Conservation (phyloP, 495 filamentous ascomycete genomes). For the Penicillium psychrofluorescens region DNA sequence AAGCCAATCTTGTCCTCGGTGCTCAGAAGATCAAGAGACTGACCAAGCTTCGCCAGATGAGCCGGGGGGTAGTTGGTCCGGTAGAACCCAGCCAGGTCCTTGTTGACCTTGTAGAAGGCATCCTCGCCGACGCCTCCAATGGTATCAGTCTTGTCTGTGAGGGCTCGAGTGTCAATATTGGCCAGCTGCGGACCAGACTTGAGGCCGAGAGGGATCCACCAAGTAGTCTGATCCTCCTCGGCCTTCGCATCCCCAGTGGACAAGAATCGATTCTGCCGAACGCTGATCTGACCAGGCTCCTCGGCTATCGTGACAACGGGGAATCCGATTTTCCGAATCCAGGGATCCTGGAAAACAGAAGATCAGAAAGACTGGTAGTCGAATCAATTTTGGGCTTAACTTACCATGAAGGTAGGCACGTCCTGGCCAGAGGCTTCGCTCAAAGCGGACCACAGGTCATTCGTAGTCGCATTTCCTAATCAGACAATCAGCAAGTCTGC, state of each 20-base stretch:
- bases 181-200: slow-evolving; percentile 43
- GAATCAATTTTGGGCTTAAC: slow-evolving; percentile 1
- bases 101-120: slow-evolving; percentile 85
- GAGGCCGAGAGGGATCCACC: slow-evolving; percentile 90
- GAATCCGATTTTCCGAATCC: slow-evolving; percentile 93
- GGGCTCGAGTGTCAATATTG: slow-evolving; percentile 38
- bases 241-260: slow-evolving; percentile 85
- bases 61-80: slow-evolving; percentile 81
- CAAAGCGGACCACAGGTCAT: slow-evolving; percentile 87
- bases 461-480: slow-evolving; percentile 84
- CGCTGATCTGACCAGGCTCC: slow-evolving; percentile 67
- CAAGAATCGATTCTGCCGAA: slow-evolving; percentile 83
- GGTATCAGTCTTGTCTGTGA: slow-evolving; percentile 69
- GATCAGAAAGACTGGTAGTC: slow-evolving; percentile 3
- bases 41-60: slow-evolving; percentile 71
- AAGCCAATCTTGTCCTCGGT: slow-evolving; percentile 87
- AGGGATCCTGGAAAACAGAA: slow-evolving; percentile 51
- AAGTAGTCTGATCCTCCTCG: slow-evolving; percentile 83
- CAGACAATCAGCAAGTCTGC: background rate
- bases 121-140: slow-evolving; percentile 65
- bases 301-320: slow-evolving; percentile 82
- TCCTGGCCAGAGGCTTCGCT: slow-evolving; percentile 84
- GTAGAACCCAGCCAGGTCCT: slow-evolving; percentile 83
- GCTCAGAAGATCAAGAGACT: slow-evolving; percentile 61
- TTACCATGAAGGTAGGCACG: slow-evolving; percentile 76